phyloP scores from a whole-genome alignment of 2,329 filamentous ascomycete species.

The Boeremia lycopersici region DNA sequence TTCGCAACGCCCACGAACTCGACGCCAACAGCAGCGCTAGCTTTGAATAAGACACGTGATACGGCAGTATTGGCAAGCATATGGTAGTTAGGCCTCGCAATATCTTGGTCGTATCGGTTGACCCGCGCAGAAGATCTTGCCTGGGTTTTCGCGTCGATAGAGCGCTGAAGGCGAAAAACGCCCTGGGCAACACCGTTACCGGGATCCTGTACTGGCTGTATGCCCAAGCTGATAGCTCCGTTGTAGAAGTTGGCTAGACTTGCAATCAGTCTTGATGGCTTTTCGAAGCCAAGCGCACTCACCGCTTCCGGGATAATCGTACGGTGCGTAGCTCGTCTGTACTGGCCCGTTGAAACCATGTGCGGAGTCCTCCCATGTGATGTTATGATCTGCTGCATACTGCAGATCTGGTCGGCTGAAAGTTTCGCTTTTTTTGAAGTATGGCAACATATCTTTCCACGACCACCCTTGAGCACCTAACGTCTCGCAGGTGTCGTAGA shows the following conservation, averaged over 20 bases:
- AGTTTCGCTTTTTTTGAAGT: slow-evolving; percentile 25
- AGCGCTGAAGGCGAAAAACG: slow-evolving; percentile 37
- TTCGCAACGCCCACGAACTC: slow-evolving; percentile 17
- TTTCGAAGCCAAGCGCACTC: not conserved
- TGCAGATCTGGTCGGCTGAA: slow-evolving; percentile 24
- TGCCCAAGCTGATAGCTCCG: slow-evolving; percentile 20
- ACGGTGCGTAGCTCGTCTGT: slow-evolving; percentile 27
- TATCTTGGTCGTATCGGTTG: slow-evolving; percentile 39
- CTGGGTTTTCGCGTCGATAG: slow-evolving; percentile 33
- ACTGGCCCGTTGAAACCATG: slow-evolving; percentile 25
- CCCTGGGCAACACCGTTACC: slow-evolving; percentile 36
- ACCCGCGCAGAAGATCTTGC: slow-evolving; percentile 37
- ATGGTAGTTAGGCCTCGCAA: slow-evolving; percentile 37
- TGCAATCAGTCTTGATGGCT: not conserved
- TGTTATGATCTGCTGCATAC: slow-evolving; percentile 24
- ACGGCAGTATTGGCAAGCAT: slow-evolving; percentile 31
- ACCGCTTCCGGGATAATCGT: slow-evolving; percentile 33
- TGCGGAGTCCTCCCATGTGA: slow-evolving; percentile 26
- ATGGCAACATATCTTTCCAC: not conserved
- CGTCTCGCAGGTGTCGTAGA: slow-evolving; percentile 62
- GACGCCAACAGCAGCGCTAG: slow-evolving; percentile 21
- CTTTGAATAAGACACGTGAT: slow-evolving; percentile 21
- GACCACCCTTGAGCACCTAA: not conserved
- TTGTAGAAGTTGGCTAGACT: slow-evolving; percentile 27
- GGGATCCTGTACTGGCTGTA: slow-evolving; percentile 21